A percentile compares a stretch with the other conserved stretches of the same genome.
phyloP scores from a whole-genome alignment of 768 basidiomycete genomes.

The Hygrophoropsis aurantiaca region DNA sequence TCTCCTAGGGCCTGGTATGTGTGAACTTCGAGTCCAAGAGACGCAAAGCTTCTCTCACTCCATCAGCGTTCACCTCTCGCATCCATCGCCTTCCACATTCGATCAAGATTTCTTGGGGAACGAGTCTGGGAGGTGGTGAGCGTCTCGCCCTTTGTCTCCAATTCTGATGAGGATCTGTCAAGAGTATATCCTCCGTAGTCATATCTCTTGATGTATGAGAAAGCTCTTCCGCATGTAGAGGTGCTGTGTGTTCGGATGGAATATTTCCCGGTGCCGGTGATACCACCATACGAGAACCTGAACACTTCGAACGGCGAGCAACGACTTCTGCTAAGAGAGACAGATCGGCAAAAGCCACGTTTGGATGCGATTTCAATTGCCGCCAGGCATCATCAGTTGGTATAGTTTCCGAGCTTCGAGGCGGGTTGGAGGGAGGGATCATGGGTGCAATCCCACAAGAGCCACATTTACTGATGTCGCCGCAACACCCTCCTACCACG shows the following conservation, averaged over 20 bases:
- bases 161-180: slow-evolving; percentile 55
- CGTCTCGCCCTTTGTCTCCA: slow-evolving; percentile 46
- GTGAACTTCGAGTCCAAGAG: slow-evolving; percentile 67
- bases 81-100: slow-evolving; percentile 61
- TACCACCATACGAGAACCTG: slow-evolving; percentile 64
- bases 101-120: slow-evolving; percentile 60
- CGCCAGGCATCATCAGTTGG: slow-evolving; percentile 84
- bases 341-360: slow-evolving; percentile 82
- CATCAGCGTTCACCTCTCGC: slow-evolving; percentile 70
- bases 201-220: slow-evolving; percentile 11
- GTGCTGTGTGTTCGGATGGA: slow-evolving; percentile 46
- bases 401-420: slow-evolving; percentile 49
- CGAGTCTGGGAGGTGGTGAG: slow-evolving; percentile 49
- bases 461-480: slow-evolving; percentile 30
- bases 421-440: slow-evolving; percentile 18
- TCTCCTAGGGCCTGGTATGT: slow-evolving; percentile 27
- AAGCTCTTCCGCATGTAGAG: slow-evolving; percentile 24
- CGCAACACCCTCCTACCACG: slow-evolving; percentile 35
- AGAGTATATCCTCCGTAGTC: slow-evolving; percentile 37
- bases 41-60: slow-evolving; percentile 72
- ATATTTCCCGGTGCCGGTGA: slow-evolving; percentile 51
- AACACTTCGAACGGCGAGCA: slow-evolving; percentile 76
- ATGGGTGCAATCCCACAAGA: slow-evolving; percentile 33
- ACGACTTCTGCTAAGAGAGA: slow-evolving; percentile 86
- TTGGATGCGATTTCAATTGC: slow-evolving; percentile 84